Evolutionary conservation across 108 stramenopile genomes (phyloP), one percentile per base, ranked within the genome.

Genomic region (Cyclotella atomus): DNA sequence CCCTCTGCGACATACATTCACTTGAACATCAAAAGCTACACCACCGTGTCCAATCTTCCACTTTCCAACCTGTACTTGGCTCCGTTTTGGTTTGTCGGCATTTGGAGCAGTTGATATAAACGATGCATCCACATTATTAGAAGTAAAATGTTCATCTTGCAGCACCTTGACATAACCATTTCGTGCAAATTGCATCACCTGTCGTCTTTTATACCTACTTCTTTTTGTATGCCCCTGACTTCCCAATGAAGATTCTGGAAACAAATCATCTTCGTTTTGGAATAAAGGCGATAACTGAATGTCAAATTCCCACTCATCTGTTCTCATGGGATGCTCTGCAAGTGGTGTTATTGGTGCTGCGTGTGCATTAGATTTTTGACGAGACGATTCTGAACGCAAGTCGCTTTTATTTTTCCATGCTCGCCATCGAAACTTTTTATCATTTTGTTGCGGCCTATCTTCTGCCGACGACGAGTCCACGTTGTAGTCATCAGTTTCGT

Each of bases 11-110:
- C 20, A 24, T 23, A 66, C 41, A 3, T 33, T 59, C 47, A 82
- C 76, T 9, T 71, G 83, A 1, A 89, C 63, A 44, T 73, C 76
- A 36, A 78, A 87, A 46, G 72, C 84, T 4, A 89, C 67, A 3
- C 84, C 86, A 59, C 64, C 71, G n/a, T 85, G 85, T 14, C 73
- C 66, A 24, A 76, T 61, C 56, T 80, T 79, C 88, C 88, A 89
- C 61, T 71, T 80, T 23, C 88, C 88, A 1, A 85, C 65, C 25
- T 65, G 32, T 33, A 59, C 47, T 19, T 59, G 23, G 54, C 25
- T 50, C 27, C 41, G 12, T 46, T 9, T 77, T 50, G 7, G 30
- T 71, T 53, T 43, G 59, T 55, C 73, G 23, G 62, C 25, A 15
- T 46, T 33, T 61, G 62, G 53, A 16, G 65, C 27, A 20, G 44